phyloP scores from a whole-genome alignment of 441 rosid genomes.

The Populus hybrid region DNA sequence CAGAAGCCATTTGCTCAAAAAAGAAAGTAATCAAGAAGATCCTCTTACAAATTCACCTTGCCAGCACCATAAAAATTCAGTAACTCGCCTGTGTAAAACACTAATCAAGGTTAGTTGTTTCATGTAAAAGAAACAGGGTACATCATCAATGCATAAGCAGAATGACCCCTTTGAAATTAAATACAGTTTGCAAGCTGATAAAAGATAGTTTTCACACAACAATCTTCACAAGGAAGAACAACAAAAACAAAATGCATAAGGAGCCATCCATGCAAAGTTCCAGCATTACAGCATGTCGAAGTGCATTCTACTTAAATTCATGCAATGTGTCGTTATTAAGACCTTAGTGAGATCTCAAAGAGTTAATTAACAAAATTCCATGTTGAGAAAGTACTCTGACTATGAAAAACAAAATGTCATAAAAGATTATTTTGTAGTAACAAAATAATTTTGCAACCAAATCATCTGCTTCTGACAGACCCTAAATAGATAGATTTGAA shows the following conservation, averaged over 20 bases:
- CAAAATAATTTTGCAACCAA: neutral
- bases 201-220: neutral
- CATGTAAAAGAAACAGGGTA: neutral
- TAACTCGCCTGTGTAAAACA: conserved; percentile 26
- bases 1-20: conserved; percentile 55
- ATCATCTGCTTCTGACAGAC: neutral
- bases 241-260: neutral
- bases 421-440: neutral
- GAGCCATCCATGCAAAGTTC: neutral
- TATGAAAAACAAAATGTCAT: neutral
- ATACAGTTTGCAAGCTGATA: neutral
- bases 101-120: neutral
- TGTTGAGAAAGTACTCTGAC: neutral
- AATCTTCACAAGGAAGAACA: neutral
- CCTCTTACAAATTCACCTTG: conserved; percentile 29
- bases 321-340: neutral
- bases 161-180: neutral
- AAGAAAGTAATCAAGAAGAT: conserved; percentile 8
- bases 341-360: neutral
- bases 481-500: neutral
- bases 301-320: neutral
- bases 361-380: neutral
- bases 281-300: neutral
- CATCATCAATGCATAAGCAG: neutral
- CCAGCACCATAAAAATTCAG: conserved; percentile 23